phyloP scores from a whole-genome alignment of 352 stramenopile species.

The Globisporangium paroecandrum region DNA sequence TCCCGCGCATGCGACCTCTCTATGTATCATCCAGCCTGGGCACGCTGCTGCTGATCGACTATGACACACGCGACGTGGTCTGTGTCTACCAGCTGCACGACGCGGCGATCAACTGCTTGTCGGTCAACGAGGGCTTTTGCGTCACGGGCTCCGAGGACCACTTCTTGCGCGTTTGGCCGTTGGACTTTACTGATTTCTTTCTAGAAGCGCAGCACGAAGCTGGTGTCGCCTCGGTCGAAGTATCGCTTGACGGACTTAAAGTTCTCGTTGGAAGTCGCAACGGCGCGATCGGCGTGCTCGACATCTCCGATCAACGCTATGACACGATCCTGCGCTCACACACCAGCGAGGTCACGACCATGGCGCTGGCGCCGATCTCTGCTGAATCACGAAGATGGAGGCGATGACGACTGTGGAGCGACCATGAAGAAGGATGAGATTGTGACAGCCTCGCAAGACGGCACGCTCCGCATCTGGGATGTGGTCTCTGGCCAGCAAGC shows the following conservation, averaged over 20 bases:
- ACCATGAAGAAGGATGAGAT: slow-evolving; percentile 29
- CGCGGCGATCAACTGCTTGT: slow-evolving; percentile 75
- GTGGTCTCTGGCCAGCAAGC: slow-evolving; percentile 50
- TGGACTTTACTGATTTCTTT: slow-evolving; percentile 92
- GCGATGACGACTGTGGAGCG: background rate
- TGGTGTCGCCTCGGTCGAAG: slow-evolving; percentile 54
- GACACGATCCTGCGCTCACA: slow-evolving; percentile 79
- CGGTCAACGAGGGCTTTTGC: slow-evolving; percentile 88
- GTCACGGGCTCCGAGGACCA: slow-evolving; percentile 85
- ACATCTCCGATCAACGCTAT: slow-evolving; percentile 83
- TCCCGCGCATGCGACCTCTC: slow-evolving; percentile 50
- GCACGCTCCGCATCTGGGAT: slow-evolving; percentile 86
- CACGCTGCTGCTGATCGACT: slow-evolving; percentile 81
- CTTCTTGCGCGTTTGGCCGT: slow-evolving; percentile 88
- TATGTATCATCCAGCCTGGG: slow-evolving; percentile 78
- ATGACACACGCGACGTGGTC: slow-evolving; percentile 73
- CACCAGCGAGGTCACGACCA: slow-evolving; percentile 37
- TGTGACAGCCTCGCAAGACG: slow-evolving; percentile 67
- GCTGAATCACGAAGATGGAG: background rate
- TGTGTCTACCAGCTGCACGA: slow-evolving; percentile 91
- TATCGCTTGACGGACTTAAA: slow-evolving; percentile 77
- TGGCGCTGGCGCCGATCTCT: slow-evolving; percentile 25
- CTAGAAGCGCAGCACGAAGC: slow-evolving; percentile 86
- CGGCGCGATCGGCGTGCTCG: slow-evolving; percentile 81
- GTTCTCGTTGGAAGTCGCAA: slow-evolving; percentile 69